phyloP scores from a whole-genome alignment of 768 basidiomycete genomes.

The Boletus pseudopeckii region DNA sequence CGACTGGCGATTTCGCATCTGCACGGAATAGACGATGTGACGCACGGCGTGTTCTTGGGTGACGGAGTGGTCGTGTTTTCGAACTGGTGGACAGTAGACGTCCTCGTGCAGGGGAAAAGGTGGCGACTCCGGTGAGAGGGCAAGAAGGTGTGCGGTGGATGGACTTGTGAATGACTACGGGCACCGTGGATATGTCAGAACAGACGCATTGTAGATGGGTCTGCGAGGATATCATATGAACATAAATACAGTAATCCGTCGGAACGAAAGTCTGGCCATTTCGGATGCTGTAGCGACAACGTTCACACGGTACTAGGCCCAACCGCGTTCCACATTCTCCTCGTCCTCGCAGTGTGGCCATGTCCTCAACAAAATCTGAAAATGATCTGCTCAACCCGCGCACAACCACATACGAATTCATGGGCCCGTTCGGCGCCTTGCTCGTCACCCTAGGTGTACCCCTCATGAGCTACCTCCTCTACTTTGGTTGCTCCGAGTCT shows the following conservation, averaged over 20 bases:
- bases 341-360: neutral
- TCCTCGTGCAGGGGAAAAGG: too few relatives aligned
- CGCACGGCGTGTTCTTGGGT: slow-evolving; percentile 42
- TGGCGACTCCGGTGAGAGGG: too few relatives aligned
- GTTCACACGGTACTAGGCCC: slow-evolving; percentile 9
- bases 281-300: too few relatives aligned
- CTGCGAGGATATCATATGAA: too few relatives aligned
- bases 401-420: slow-evolving; percentile 74
- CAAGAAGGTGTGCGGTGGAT: too few relatives aligned
- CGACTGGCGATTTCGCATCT: slow-evolving; percentile 58
- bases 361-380: slow-evolving; percentile 20
- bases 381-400: slow-evolving; percentile 58
- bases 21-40: slow-evolving; percentile 72
- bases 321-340: too few relatives aligned
- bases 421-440: slow-evolving; percentile 76
- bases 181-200: too few relatives aligned
- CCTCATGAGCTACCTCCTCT: slow-evolving; percentile 66
- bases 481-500: slow-evolving; percentile 71
- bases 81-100: slow-evolving; percentile 52
- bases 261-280: too few relatives aligned
- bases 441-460: slow-evolving; percentile 72
- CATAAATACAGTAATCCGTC: too few relatives aligned
- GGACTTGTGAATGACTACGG: too few relatives aligned
- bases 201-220: too few relatives aligned
- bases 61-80: slow-evolving; percentile 39